These are phyloP conservation scores for Termitomyces heimii DNA, from an alignment of 768 basidiomycete species.

Conservation along the genomic window DNA sequence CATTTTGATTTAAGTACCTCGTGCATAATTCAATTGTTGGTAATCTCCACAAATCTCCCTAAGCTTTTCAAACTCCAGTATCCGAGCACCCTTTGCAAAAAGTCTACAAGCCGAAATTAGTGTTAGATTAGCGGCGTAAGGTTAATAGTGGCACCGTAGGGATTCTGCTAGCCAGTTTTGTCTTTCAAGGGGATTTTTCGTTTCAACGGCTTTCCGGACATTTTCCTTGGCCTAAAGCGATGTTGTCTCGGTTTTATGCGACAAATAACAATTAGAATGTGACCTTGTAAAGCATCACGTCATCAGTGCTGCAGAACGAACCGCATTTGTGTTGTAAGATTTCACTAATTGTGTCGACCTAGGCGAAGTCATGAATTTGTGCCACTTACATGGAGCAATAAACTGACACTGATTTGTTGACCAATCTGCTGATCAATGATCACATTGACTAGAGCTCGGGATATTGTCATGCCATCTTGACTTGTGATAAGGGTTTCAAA, in stretches of 20 bases:
- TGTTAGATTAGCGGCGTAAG: neutral
- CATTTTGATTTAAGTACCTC: constrained; percentile 40
- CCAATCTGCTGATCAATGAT: constrained; percentile 98
- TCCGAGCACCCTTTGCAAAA: constrained; percentile 84
- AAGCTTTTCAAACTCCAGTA: constrained; percentile 78
- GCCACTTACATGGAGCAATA: constrained; percentile 1
- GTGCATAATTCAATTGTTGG: constrained; percentile 75
- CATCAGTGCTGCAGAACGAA: constrained; percentile 96
- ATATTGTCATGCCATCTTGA: constrained; percentile 80
- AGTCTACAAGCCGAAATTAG: constrained; percentile 40
- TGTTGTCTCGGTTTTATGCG: neutral
- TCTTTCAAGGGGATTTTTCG: constrained; percentile 65
- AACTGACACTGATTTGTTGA: constrained; percentile 85
- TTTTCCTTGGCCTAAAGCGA: constrained; percentile 80
- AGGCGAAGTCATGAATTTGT: constrained; percentile 5
- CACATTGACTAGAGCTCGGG: constrained; percentile 86
- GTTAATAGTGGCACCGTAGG: constrained; percentile 50
- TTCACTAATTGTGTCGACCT: constrained; percentile 98
- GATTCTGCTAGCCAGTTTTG: constrained; percentile 83
- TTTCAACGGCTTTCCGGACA: constrained; percentile 83
- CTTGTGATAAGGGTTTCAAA: constrained; percentile 86
- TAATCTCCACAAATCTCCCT: constrained; percentile 88
- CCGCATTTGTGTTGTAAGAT: constrained; percentile 92
- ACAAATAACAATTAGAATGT: constrained; percentile 9
- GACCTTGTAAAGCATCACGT: constrained; percentile 96